Evolutionary conservation across 202 grass and related monocot genomes (phyloP), one percentile per base, ranked within the genome.

Genomic region (Musa balbisiana): DNA sequence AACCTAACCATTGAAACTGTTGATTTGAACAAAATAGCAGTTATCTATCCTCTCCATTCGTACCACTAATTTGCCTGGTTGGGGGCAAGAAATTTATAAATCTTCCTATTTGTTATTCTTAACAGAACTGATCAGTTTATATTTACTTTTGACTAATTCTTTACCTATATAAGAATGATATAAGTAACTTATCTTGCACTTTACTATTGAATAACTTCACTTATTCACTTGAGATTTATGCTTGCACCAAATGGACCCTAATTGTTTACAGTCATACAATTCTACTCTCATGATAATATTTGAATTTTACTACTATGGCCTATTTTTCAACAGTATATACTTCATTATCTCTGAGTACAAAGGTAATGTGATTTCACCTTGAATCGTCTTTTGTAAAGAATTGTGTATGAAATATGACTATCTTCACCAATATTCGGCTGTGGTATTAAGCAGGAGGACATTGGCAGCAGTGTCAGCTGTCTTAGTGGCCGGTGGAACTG

Each of bases 401-500:
- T 27, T 43, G 10, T 17, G 33, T 5, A 29, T 6, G 15, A 68
- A 5, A 29, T 68, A 3, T 11, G 22, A 43, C 14, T 52, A 51
- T 77, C 16, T 2, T 64, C 2, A 52, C 11, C 52, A 65, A 64
- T 65, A 33, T 52, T 25, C 25, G 11, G n/a, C 52, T 53, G 50
- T 51, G 60, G 15, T 65, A 25, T 65, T 50, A 52, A 65, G 33
- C 77, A 99, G 95, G 87, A 93, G 62, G 78, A 84, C 87, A 11
- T 77, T 99, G 49, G 91, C 87, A 0, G 73, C 87, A 73, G 91
- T 94, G 17, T 99, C 95, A 10, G 91, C 88, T 51, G 87, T 91
- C 63, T 67, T 99, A 68, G 75, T 99, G 71, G 95, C 91, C 9
- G 95, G 95, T 55, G 88, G 95, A 49, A 90, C 89, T 82, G 64